A percentile compares a stretch with the other conserved stretches of the same genome.
phyloP scores from a whole-genome alignment of 2,329 filamentous ascomycete species.

The Fusarium continuum region DNA sequence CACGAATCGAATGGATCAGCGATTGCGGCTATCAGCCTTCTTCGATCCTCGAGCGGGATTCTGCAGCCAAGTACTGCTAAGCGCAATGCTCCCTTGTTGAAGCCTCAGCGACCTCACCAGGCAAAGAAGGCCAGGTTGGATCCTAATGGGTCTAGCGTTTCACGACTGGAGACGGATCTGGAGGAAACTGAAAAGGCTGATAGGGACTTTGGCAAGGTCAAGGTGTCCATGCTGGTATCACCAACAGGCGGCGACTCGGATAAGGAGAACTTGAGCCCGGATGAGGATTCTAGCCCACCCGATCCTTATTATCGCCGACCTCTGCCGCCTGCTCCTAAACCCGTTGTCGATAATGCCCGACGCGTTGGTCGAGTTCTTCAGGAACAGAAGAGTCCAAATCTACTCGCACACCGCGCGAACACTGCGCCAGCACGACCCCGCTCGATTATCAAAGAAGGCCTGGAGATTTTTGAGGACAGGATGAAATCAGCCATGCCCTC shows the following conservation, averaged over 20 bases:
- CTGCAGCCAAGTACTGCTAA: constrained; percentile 69
- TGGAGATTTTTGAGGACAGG: constrained; percentile 65
- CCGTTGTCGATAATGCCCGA: constrained; percentile 48
- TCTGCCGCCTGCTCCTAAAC: constrained; percentile 48
- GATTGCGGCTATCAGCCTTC: constrained; percentile 80
- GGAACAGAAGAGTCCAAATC: constrained; percentile 49
- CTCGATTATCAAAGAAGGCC: constrained; percentile 45
- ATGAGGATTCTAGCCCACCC: constrained; percentile 55
- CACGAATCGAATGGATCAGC: constrained; percentile 83
- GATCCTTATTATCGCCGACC: constrained; percentile 47
- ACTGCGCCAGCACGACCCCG: constrained; percentile 53
- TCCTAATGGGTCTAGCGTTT: constrained; percentile 69
- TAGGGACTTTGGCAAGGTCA: constrained; percentile 48
- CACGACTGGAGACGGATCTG: constrained; percentile 62
- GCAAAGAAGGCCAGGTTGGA: constrained; percentile 71
- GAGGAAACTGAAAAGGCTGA: constrained; percentile 43
- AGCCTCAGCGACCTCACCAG: constrained; percentile 46
- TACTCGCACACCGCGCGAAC: constrained; percentile 52
- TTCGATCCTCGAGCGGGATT: constrained; percentile 72
- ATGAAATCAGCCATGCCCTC: constrained; percentile 40
- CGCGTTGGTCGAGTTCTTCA: constrained; percentile 54
- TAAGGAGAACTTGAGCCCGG: constrained; percentile 88
- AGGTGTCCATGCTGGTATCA: constrained; percentile 52
- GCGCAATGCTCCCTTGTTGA: constrained; percentile 64
- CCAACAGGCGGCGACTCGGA: constrained; percentile 73